Base-by-base conservation (phyloP, 2,329 filamentous ascomycete species). In the Penicillium sp. region DNA sequence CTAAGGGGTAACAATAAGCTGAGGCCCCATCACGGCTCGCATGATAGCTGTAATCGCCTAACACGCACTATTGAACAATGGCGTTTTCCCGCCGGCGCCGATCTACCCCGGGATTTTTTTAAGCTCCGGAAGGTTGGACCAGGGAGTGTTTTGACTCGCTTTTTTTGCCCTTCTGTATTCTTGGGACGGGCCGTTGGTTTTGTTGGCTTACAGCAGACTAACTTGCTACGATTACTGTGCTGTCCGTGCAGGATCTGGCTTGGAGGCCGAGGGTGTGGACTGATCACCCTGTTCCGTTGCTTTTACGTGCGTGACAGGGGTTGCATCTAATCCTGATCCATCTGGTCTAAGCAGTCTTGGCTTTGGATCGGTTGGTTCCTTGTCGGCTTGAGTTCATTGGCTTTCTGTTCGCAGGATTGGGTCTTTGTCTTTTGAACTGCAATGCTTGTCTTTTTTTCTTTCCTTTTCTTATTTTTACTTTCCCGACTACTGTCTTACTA, bases 51-150 rank as follows among this genome's bases (percentile, higher is more conserved):
- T 30, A 30, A 30, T 30, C 28, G 30, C 35, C 9, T 37, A 54
- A 40, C 7, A 2, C 10, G 24, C 53, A 24, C 59, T 62, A 58
- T 60, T 54, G 40, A 44, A 61, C 26, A 40, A 51, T 35, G 59
- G 56, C 53, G 51, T 35, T 47, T 35, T 33, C 13, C 12, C n/a
- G 50, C 8, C 22, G n/a, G 15, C 40, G 45, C 37, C 56, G 50
- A 53, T 53, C 44, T 59, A 55, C 60, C 64, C 62, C 60, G 35
- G 64, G 58, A 53, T 55, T 55, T n/a, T n/a, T n/a, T n/a, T 53
- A 33, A 28, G 4, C 28, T 6, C 28, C 28, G 28, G 28, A 28
- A 28, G 28, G 28, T n/a, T n/a, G n/a, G n/a, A n/a, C n/a, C n/a
- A n/a, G 9, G 30, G 30, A 8, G 45, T 33, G 9, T 26, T 24